Conservation (phyloP, 176 grass and related monocot genomes). For the barley (Hordeum vulgare) region DNA sequence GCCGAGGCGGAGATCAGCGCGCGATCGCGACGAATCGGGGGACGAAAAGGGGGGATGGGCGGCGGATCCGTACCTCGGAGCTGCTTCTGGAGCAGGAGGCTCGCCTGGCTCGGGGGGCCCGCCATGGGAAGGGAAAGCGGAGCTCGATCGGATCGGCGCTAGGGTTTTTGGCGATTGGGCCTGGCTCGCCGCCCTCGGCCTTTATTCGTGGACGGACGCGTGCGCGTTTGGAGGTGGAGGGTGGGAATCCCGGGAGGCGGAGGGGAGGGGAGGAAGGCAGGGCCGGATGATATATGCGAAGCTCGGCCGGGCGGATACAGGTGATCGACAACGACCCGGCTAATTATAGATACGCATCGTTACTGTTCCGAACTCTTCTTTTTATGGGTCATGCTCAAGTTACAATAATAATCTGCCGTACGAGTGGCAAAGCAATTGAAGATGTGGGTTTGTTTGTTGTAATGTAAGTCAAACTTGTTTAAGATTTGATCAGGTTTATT, state of each 20-base stretch:
- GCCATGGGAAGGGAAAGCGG: constrained; percentile 52
- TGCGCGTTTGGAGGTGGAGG: constrained; percentile 21
- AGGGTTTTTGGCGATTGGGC: constrained; percentile 34
- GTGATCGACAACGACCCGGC: constrained; percentile 2
- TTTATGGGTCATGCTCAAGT: background rate
- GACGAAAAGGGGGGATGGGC: background rate
- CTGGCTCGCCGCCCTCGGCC: constrained; percentile 34
- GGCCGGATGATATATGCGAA: constrained; percentile 21
- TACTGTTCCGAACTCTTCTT: background rate
- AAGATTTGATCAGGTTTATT: too few species aligned
- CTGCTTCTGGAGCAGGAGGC: constrained; percentile 91
- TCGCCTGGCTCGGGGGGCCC: constrained; percentile 55
- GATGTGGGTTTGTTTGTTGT: too few species aligned
- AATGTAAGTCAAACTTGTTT: too few species aligned
- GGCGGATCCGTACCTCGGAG: constrained; percentile 73
- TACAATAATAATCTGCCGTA: background rate
- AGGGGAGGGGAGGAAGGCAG: background rate
- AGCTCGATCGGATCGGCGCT: constrained; percentile 54
- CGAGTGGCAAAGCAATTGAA: too few species aligned
- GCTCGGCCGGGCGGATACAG: background rate
- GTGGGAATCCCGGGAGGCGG: constrained; percentile 15
- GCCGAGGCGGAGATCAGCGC: background rate
- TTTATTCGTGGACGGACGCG: constrained; percentile 38
- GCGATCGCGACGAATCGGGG: constrained; percentile 30
- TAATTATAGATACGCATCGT: constrained; percentile 4